Conservation (phyloP, 257 asterid species). For the Capsicum baccatum region DNA sequence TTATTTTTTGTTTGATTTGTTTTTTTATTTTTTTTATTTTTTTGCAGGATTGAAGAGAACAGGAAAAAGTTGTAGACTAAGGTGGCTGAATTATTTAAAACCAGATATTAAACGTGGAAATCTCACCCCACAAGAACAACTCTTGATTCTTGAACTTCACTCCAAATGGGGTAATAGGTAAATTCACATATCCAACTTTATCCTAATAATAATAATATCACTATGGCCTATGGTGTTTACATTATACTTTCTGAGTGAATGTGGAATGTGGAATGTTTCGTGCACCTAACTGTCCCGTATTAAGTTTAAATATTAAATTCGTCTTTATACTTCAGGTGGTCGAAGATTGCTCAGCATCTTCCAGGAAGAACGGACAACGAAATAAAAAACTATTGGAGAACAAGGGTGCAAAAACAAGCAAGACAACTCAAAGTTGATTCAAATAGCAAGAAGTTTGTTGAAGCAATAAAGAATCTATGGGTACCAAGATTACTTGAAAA, state of each 20-base stretch:
- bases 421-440: conserved; percentile 75
- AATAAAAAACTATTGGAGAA: conserved; percentile 90
- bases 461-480: conserved; percentile 67
- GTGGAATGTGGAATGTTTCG: not conserved
- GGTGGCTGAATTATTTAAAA: conserved; percentile 88
- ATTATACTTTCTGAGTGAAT: not conserved
- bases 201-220: no score
- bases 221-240: not conserved
- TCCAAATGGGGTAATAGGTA: conserved; percentile 88
- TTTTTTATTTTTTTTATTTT: not conserved
- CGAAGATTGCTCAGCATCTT: conserved; percentile 74
- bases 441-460: conserved; percentile 72
- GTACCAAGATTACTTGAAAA: conserved; percentile 69
- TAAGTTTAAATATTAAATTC: not conserved
- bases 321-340: conserved; percentile 57
- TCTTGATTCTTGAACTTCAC: conserved; percentile 84
- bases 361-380: conserved; percentile 92
- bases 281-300: not conserved
- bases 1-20: not conserved
- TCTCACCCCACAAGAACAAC: conserved; percentile 76
- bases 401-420: conserved; percentile 90
- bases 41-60: conserved; percentile 77
- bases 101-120: conserved; percentile 86
- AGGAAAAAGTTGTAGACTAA: conserved; percentile 86
- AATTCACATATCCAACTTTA: not conserved